Conservation (phyloP, 2,329 filamentous ascomycete genomes). For the Colletotrichum ledebouriae region DNA sequence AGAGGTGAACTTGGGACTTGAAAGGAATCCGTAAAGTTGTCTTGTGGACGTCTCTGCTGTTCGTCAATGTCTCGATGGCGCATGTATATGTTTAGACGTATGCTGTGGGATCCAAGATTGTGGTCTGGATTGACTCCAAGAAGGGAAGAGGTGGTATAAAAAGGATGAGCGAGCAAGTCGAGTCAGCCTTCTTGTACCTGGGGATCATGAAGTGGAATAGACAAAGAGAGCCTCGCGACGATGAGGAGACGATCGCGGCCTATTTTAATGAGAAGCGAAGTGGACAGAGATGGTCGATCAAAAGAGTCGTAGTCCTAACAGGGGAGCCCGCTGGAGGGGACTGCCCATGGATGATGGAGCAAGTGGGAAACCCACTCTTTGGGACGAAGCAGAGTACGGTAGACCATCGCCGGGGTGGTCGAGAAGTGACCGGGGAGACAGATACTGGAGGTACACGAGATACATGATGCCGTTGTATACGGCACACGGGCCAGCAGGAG, state of each 20-base stretch:
- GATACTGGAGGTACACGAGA: constrained; percentile 36
- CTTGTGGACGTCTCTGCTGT: neutral
- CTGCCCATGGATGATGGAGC: neutral
- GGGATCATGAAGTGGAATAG: constrained; percentile 45
- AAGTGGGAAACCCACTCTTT: constrained; percentile 32
- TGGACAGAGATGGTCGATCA: constrained; percentile 40
- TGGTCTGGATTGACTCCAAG: neutral
- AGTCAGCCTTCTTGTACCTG: constrained; percentile 49
- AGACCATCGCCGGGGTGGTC: constrained; percentile 27
- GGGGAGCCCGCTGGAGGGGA: constrained; percentile 29
- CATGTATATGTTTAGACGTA: constrained; percentile 49
- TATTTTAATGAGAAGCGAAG: constrained; percentile 40
- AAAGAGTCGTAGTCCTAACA: constrained; percentile 30
- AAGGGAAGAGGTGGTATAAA: constrained; percentile 22
- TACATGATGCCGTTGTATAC: constrained; percentile 32
- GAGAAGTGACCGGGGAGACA: constrained; percentile 27
- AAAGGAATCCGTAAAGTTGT: neutral
- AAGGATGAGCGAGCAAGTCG: constrained; percentile 27
- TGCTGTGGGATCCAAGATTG: neutral
- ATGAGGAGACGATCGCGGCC: constrained; percentile 37
- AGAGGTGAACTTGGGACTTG: neutral
- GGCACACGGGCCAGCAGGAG: constrained; percentile 24
- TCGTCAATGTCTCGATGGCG: constrained; percentile 26
- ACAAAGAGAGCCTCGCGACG: constrained; percentile 38
- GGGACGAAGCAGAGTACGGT: constrained; percentile 26